Percentiles rank a stretch among this genome's conserved stretches.
Evolutionary conservation across 2,329 filamentous ascomycete genomes (phyloP).

Genomic region (Fusarium pseudocircinatum): DNA sequence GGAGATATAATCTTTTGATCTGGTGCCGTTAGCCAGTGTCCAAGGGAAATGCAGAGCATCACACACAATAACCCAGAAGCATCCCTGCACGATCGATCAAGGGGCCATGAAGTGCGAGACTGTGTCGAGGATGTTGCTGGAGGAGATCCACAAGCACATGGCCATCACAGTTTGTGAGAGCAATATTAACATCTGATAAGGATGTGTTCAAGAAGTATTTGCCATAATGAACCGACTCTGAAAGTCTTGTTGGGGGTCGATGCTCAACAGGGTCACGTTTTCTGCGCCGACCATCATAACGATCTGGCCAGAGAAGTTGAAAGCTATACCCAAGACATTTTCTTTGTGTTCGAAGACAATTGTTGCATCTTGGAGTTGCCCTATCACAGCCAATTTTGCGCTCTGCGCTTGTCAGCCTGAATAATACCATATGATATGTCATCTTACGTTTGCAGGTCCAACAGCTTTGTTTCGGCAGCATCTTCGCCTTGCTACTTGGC

Average conservation of each 20-base stretch:
- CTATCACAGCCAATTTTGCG: background rate
- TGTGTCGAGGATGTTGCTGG: background rate
- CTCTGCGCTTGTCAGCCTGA: background rate
- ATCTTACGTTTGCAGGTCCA: background rate
- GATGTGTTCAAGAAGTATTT: background rate
- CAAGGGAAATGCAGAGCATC: rapidly evolving
- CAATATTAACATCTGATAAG: background rate
- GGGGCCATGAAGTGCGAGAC: background rate
- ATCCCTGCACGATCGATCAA: background rate
- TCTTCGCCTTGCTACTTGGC: background rate
- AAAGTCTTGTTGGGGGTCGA: background rate
- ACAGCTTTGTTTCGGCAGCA: background rate
- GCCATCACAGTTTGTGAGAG: rapidly evolving
- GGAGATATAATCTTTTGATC: background rate
- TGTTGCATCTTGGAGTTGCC: background rate
- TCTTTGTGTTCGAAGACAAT: background rate
- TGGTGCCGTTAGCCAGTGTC: background rate
- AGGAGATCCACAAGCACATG: background rate
- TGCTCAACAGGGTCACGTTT: background rate
- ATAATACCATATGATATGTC: rapidly evolving
- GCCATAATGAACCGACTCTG: background rate
- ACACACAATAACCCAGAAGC: background rate
- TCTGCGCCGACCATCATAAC: background rate
- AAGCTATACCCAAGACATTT: background rate
- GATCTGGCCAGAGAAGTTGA: background rate